Evolutionary conservation across 306 rosid genomes (phyloP), one percentile per base, ranked within the genome.

Genomic region (Prinsepia uniflora): DNA sequence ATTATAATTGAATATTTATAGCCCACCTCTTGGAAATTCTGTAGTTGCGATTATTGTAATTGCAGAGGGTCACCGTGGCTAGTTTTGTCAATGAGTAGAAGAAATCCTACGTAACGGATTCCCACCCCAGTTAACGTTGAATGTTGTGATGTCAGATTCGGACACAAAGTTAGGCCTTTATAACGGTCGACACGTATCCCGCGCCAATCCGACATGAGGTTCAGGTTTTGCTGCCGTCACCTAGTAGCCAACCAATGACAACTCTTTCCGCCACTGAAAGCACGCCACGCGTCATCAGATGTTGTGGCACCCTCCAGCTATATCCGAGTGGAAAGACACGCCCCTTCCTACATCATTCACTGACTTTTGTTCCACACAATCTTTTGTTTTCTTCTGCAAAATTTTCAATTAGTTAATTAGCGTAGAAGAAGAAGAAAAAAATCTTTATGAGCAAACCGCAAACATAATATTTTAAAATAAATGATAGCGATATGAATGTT

Each of bases 161-260:
- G 65, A 39, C 57, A 62, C 41, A 45, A 62, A 67, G 79, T 70
- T 86, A 63, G 83, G 77, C 68, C 70, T 66, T 70, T 69, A 39
- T 75, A 86, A 86, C 83, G 70, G 86, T 76, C 66, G 39, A 71
- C 78, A 83, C 79, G 76, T 72, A 71, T 0, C 83, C 71, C 63
- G 44, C 42, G 1, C 40, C 8, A 4, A 12, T 44, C 46, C 67
- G 22, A 34, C 76, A 50, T 45, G 58, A 59, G 59, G 65, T 63
- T 72, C 70, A n/a, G 44, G 70, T 42, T 78, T 36, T 22, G 46
- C 73, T 49, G n/a, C 5, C 57, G 54, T 72, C 76, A 39, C 19
- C 39, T 0, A 9, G n/a, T 50, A 56, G 39, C 67, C 67, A 67
- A 14, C 11, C 10, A 40, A 40, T 0, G 20, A 47, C 45, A 54